These are phyloP conservation scores for Mortierella sp. DNA, from an alignment of 371 early-diverging fungal genomes.

Conservation along the genomic window DNA sequence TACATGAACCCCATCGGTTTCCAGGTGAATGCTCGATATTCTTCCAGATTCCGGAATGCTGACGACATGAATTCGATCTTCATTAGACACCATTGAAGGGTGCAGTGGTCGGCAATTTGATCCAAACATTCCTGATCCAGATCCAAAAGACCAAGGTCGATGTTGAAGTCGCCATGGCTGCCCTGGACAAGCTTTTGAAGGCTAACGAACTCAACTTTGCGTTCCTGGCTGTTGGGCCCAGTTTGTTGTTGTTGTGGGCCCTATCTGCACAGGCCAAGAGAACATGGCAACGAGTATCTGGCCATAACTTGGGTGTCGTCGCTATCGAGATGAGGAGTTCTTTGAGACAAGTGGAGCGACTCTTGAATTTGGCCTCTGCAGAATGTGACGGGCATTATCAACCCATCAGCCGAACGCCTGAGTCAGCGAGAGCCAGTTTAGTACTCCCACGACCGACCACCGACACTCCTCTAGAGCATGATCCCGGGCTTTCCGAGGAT, in stretches of 20 bases:
- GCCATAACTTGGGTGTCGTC: slow-evolving; percentile 34
- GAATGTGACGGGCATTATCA: slow-evolving; percentile 9
- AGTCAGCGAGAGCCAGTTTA: not conserved
- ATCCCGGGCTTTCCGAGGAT: slow-evolving; percentile 14
- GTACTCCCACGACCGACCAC: not conserved
- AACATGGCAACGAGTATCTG: slow-evolving; percentile 29
- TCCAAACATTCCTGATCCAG: slow-evolving; percentile 91
- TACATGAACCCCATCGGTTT: slow-evolving; percentile 18
- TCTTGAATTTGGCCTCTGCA: slow-evolving; percentile 39
- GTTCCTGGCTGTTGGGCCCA: slow-evolving; percentile 79
- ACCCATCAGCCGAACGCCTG: not conserved
- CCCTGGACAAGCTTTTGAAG: slow-evolving; percentile 91
- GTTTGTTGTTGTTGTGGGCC: slow-evolving; percentile 68
- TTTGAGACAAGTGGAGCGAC: slow-evolving; percentile 31
- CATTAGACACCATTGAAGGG: slow-evolving; percentile 53
- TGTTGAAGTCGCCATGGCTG: slow-evolving; percentile 90
- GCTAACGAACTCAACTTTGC: slow-evolving; percentile 97
- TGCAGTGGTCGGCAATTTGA: slow-evolving; percentile 65
- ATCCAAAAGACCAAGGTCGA: slow-evolving; percentile 92
- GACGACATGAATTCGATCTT: too few species aligned
- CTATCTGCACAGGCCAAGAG: slow-evolving; percentile 61
- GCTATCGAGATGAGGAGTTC: slow-evolving; percentile 44
- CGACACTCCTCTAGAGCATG: not conserved
- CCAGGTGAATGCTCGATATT: too few species aligned
- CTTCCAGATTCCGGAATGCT: too few species aligned